These are phyloP conservation scores for Dactylellina cionopaga DNA, from an alignment of 2,329 filamentous ascomycete species.

Conservation along the genomic window DNA sequence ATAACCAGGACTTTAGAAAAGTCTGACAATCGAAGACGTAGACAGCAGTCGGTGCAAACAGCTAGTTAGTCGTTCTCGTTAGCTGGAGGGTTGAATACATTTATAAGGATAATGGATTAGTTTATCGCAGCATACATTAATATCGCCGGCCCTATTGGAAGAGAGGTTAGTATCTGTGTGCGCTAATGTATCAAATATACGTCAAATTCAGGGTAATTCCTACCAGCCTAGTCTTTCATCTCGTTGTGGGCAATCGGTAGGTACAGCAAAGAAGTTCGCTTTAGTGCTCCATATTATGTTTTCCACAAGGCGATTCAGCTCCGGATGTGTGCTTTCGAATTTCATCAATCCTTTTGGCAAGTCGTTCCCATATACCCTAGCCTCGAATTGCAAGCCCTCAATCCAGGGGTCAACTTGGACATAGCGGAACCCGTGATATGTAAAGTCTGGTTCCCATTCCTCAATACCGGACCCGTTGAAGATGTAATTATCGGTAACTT, in stretches of 20 bases:
- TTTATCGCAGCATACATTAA: slow-evolving; percentile 19
- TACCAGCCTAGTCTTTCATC: slow-evolving; percentile 69
- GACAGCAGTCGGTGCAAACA: slow-evolving; percentile 65
- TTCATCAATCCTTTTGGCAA: slow-evolving; percentile 64
- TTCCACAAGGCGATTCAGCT: slow-evolving; percentile 67
- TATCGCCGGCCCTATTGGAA: slow-evolving; percentile 14
- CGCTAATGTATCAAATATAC: background rate
- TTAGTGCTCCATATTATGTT: slow-evolving; percentile 69
- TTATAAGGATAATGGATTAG: background rate
- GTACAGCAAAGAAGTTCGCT: slow-evolving; percentile 69
- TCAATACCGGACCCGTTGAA: slow-evolving; percentile 6
- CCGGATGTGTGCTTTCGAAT: slow-evolving; percentile 66
- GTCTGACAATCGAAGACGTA: slow-evolving; percentile 67
- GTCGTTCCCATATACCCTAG: slow-evolving; percentile 66
- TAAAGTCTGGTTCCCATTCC: slow-evolving; percentile 64
- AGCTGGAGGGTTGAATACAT: too few relatives aligned
- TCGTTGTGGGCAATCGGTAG: slow-evolving; percentile 69
- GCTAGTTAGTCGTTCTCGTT: slow-evolving; percentile 59
- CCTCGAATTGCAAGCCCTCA: slow-evolving; percentile 55
- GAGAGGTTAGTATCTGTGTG: background rate
- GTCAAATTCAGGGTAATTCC: too few relatives aligned
- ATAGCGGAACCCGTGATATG: slow-evolving; percentile 67
- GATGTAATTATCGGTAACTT: slow-evolving; percentile 15
- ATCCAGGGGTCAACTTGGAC: slow-evolving; percentile 65
- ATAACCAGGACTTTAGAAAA: slow-evolving; percentile 65